A percentile compares a stretch with the other conserved stretches of the same genome.
Evolutionary conservation across 129 eudicot species (phyloP).

Genomic region (Escallonia rubra): DNA sequence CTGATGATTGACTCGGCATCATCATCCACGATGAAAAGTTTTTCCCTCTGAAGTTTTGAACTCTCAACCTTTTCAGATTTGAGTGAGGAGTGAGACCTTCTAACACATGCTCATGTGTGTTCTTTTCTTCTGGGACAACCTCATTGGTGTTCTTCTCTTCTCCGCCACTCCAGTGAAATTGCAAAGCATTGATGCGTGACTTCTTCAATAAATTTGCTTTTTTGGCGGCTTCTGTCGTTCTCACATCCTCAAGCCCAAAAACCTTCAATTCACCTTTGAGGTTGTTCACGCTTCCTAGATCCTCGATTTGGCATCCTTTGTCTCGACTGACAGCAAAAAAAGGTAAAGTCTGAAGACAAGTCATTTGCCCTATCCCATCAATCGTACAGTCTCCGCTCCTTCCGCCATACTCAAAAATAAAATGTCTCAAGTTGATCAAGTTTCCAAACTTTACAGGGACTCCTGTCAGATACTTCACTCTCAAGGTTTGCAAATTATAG

Average conservation of each 20-base stretch:
- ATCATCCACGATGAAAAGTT: conserved; percentile 10
- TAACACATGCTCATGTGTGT: background rate
- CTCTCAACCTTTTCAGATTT: background rate
- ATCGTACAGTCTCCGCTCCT: background rate
- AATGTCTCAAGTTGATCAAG: conserved; percentile 16
- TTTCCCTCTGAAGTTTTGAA: background rate
- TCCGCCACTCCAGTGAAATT: background rate
- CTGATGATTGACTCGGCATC: too few relatives aligned
- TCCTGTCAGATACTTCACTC: background rate
- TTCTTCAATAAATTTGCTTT: background rate
- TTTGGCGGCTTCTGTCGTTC: background rate
- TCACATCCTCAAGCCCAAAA: conserved; percentile 3
- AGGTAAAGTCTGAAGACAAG: conserved; percentile 1
- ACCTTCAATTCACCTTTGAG: background rate
- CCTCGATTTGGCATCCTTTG: background rate
- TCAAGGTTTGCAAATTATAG: conserved; percentile 20
- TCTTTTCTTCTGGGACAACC: background rate
- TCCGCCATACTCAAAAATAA: background rate
- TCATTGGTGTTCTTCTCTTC: background rate
- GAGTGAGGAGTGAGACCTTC: conserved; percentile 7
- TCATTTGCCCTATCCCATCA: conserved; percentile 5
- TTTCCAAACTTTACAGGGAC: conserved; percentile 7
- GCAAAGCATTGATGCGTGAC: background rate
- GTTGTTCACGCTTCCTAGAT: conserved; percentile 3
- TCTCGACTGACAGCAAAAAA: conserved; percentile 8